Evolutionary conservation across 495 filamentous ascomycete species (phyloP).

Genomic region (Cudoniella acicularis): DNA sequence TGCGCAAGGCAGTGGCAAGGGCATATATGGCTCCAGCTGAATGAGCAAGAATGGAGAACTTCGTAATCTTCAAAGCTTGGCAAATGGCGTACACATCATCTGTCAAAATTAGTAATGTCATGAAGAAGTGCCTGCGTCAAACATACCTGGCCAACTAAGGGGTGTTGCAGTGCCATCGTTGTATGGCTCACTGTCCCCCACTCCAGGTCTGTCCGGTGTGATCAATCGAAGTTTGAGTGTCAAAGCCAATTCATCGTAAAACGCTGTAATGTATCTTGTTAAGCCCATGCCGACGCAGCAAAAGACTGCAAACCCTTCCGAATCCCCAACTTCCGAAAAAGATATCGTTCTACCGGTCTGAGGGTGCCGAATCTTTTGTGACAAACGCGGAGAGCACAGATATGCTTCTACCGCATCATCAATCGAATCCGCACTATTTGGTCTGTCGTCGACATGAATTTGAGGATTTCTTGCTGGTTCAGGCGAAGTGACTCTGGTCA

Average conservation of each 20-base stretch:
- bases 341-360: conserved; percentile 83
- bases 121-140: conserved; percentile 19
- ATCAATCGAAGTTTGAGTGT: conserved; percentile 87
- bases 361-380: conserved; percentile 81
- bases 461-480: conserved; percentile 23
- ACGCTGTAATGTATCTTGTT: conserved; percentile 92
- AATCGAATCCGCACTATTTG: conserved; percentile 77
- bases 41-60: conserved; percentile 97
- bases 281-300: conserved; percentile 98
- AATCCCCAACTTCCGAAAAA: conserved; percentile 95
- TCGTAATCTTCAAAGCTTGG: conserved; percentile 85
- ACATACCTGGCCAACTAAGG: conserved; percentile 88
- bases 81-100: conserved; percentile 97
- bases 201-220: conserved; percentile 89
- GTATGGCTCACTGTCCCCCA: conserved; percentile 87
- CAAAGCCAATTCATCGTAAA: conserved; percentile 93
- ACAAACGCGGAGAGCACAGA: conserved; percentile 74
- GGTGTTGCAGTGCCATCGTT: conserved; percentile 76
- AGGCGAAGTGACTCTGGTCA: conserved; percentile 24
- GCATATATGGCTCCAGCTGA: conserved; percentile 97
- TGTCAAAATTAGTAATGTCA: conserved; percentile 28
- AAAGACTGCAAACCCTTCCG: conserved; percentile 86
- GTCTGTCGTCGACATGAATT: conserved; percentile 50
- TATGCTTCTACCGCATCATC: conserved; percentile 87
- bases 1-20: conserved; percentile 88